Percentiles rank a stretch among this genome's conserved stretches.
Conservation (phyloP, 2,329 filamentous ascomycete genomes). For the Fusarium subtropicale region DNA sequence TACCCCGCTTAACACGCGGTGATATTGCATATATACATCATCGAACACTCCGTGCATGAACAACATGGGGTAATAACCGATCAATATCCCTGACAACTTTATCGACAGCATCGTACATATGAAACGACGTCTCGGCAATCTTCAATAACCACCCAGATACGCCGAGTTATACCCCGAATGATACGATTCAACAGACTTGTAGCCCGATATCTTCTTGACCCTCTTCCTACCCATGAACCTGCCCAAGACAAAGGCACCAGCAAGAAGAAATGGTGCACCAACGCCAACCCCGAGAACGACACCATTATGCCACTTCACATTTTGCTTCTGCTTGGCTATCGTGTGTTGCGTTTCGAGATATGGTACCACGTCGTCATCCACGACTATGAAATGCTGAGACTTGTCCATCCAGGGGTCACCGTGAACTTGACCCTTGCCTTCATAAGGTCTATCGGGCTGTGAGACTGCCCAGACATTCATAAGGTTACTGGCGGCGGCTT, state of each 20-base stretch:
- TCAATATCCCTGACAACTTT: slow-evolving; percentile 8
- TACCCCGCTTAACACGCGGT: slow-evolving; percentile 2
- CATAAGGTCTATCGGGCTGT: slow-evolving; percentile 18
- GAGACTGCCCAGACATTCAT: slow-evolving; percentile 29
- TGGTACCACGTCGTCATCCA: slow-evolving; percentile 19
- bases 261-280: slow-evolving; percentile 15
- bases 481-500: slow-evolving; percentile 16
- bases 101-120: slow-evolving; percentile 17
- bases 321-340: not conserved
- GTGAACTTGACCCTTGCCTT: slow-evolving; percentile 18
- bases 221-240: slow-evolving; percentile 9
- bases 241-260: slow-evolving; percentile 12
- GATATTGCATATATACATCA: slow-evolving; percentile 10
- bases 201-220: slow-evolving; percentile 20
- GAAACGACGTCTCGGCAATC: slow-evolving; percentile 1
- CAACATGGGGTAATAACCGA: slow-evolving; percentile 21
- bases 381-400: slow-evolving; percentile 32
- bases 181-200: slow-evolving; percentile 26
- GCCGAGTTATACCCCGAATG: slow-evolving; percentile 28
- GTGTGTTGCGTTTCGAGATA: slow-evolving; percentile 21
- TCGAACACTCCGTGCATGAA: slow-evolving; percentile 2
- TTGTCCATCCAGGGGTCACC: slow-evolving; percentile 21
- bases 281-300: slow-evolving; percentile 29
- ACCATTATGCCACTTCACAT: slow-evolving; percentile 13
- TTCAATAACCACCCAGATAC: slow-evolving; percentile 24